A percentile compares a stretch with the other conserved stretches of the same genome.
phyloP scores from a whole-genome alignment of 176 grass and related monocot genomes.

The Carex kokanica region DNA sequence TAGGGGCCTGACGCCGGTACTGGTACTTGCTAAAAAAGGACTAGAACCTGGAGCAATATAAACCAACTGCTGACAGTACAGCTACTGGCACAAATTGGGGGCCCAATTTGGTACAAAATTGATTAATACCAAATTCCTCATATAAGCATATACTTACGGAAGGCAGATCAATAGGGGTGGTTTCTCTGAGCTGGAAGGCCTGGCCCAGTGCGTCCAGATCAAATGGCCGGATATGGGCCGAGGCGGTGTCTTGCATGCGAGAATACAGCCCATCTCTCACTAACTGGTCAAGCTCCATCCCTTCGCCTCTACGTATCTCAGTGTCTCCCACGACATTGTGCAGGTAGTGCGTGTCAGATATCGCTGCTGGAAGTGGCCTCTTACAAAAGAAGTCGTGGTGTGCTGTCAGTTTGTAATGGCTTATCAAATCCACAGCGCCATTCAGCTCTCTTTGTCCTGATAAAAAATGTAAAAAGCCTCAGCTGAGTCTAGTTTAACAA shows the following conservation, averaged over 20 bases:
- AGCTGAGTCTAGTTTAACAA: not conserved
- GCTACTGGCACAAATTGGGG: not conserved
- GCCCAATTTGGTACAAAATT: not conserved
- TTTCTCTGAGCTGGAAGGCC: constrained; percentile 88
- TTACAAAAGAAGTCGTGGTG: constrained; percentile 99
- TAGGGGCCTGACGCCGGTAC: not conserved
- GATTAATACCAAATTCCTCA: not conserved
- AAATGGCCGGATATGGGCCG: constrained; percentile 63
- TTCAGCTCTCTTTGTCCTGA: constrained; percentile 85
- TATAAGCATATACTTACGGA: constrained; percentile 56
- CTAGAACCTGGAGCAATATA: not conserved
- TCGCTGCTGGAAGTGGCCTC: constrained; percentile 60
- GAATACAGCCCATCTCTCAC: constrained; percentile 58
- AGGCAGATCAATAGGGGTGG: constrained; percentile 69
- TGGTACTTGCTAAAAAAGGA: not conserved
- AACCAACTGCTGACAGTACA: not conserved
- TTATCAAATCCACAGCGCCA: constrained; percentile 89
- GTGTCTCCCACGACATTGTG: constrained; percentile 83
- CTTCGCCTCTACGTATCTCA: constrained; percentile 96
- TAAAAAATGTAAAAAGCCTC: constrained; percentile 19
- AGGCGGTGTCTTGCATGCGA: constrained; percentile 46
- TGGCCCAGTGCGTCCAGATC: constrained; percentile 72
- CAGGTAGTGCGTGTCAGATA: constrained; percentile 95
- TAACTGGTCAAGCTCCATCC: constrained; percentile 93
- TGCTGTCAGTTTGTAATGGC: constrained; percentile 60